Evolutionary conservation across 1,284 basidiomycete genomes (phyloP), one percentile per base, ranked within the genome.

Genomic region (Rhodotorula sp.): DNA sequence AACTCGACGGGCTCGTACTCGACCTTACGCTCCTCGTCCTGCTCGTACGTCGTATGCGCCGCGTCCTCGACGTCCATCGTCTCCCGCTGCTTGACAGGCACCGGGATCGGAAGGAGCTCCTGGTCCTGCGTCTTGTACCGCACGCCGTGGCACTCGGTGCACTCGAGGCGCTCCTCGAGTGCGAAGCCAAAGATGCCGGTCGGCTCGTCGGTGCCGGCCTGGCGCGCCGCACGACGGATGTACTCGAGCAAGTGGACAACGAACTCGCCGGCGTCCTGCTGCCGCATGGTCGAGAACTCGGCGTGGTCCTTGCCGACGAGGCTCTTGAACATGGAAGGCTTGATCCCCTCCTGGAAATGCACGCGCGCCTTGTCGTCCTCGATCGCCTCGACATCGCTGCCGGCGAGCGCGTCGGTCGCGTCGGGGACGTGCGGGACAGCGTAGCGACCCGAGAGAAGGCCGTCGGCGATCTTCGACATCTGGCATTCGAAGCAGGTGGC

Each of bases 231-330:
- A 74, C 88, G 82, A 63, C 91, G 85, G 21, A 97, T 82, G 23
- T 87, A 85, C 7, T 87, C 87, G 64, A 98, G 79, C 14, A 98
- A 83, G 81, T 96, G 88, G 66, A 88, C 86, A 71, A 99, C 86
- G 83, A 99, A 99, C 82, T 99, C 96, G 79, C 97, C 94, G 2
- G 95, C 89, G 79, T 99, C 96, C 81, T 99, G 96, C 82, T 99
- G 95, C 57, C 88, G 87, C 95, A 98, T 98, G 25, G 94, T 98
- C 46, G 91, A 86, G 79, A 99, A 99, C 82, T 98, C 96, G 63
- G 88, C 88, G 79, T 99, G 96, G 0, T 93, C 93, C 78, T 91
- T 91, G 5, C 96, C 96, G 50, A 98, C 87, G 21, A 98, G 86
- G 2, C 88, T 84, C 82, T 98, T 98, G 85, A 98, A 94, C 79